Percentiles rank a stretch among this genome's conserved stretches.
Evolutionary conservation across 1,139 yeast genomes (phyloP).

Genomic region (Lodderomyces oxycetoniae): DNA sequence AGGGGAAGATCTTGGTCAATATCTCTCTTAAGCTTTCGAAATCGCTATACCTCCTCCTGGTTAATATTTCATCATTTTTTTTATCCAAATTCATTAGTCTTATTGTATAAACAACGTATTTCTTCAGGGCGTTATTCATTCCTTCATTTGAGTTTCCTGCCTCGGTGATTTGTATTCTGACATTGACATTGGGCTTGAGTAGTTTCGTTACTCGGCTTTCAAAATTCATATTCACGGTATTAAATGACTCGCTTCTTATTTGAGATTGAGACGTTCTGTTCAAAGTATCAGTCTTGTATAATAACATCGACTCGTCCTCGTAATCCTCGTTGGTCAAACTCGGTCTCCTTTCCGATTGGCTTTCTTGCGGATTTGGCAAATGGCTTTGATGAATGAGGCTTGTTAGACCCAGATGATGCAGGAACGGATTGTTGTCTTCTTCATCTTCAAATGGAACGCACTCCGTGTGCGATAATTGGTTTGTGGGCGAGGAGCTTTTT

Average conservation of each 20-base stretch:
- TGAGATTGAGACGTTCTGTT: constrained; percentile 2
- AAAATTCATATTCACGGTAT: constrained; percentile 31
- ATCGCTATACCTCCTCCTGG: constrained; percentile 84
- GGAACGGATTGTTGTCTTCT: constrained; percentile 52
- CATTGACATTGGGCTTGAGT: constrained; percentile 27
- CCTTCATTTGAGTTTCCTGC: constrained; percentile 81
- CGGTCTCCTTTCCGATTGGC: constrained; percentile 1
- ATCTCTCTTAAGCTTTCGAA: constrained; percentile 77
- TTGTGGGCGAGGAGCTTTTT: too few relatives aligned
- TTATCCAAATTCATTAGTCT: constrained; percentile 37
- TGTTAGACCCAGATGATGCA: constrained; percentile 27
- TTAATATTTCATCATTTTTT: constrained; percentile 39
- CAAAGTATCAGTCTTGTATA: constrained; percentile 17
- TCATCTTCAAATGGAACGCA: constrained; percentile 21
- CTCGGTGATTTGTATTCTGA: constrained; percentile 56
- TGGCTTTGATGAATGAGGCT: constrained; percentile 15
- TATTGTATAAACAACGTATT: constrained; percentile 77
- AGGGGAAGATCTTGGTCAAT: constrained; percentile 71
- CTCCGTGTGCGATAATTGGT: too few relatives aligned
- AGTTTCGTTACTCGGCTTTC: constrained; percentile 38
- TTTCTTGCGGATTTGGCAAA: too few relatives aligned
- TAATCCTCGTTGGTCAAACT: constrained; percentile 7
- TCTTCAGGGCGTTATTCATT: constrained; percentile 52
- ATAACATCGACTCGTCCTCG: constrained; percentile 27
- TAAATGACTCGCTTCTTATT: constrained; percentile 14